Base-by-base conservation (phyloP, 2,329 filamentous ascomycete species). In the Fusarium falciforme region DNA sequence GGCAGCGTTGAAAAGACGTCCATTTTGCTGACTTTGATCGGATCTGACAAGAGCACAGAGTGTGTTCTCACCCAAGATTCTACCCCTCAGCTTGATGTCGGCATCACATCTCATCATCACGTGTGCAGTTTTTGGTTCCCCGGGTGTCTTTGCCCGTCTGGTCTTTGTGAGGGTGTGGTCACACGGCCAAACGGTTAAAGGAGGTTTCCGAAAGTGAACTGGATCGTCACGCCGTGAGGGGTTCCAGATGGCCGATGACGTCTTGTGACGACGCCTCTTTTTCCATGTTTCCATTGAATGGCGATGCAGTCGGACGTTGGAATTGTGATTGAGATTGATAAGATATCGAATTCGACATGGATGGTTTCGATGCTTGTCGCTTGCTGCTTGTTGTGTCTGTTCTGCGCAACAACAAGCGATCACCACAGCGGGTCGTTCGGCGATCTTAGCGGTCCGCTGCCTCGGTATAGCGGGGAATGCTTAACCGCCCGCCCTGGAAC, bases 1-100 rank as follows among this genome's bases (percentile, higher is more conserved):
- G 71, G 71, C 1, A 73, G 9, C 4, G 44, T 49, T 25, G 57
- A 44, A 42, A 74, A 73, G 17, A 54, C 9, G 17, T 73, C 71
- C 71, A 73, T 73, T 1, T 10, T 68, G 31, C 20, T 22, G 11
- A 12, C 6, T 11, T 6, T n/a, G 38, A n/a, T 38, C 11, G 8
- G 12, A 8, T 44, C 25, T 38, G 1, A 25, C 7, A 40, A 25
- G 22, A 36, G 54, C 31, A 25, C 16, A 47, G 57, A 12, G 17
- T 40, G n/a, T 10, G 12, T 7, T n/a, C 60, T 47, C 12, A 11
- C 31, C 25, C 9, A 36, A 31, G 8, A 31, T 9, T 16, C 27
- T 70, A 70, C 69, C 59, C 69, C 67, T 71, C 63, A 60, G 25
- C 33, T 55, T n/a, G 35, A 17, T 36, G 29, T 25, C 22, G 67